Conservation (phyloP, 768 basidiomycete species). For the Kwoniella heveanensis region DNA sequence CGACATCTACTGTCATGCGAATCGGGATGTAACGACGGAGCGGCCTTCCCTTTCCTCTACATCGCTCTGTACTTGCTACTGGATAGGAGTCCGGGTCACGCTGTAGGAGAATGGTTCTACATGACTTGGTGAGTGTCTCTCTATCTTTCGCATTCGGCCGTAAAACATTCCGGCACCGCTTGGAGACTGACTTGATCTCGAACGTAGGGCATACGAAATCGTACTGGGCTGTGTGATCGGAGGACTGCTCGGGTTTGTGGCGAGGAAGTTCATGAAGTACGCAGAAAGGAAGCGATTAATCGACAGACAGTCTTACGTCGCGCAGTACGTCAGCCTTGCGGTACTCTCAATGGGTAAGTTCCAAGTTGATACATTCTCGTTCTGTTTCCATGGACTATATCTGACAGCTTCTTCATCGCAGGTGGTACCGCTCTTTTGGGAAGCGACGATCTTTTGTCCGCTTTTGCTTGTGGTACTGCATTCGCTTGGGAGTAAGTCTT, state of each 20-base stretch:
- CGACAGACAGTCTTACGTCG: conserved; percentile 91
- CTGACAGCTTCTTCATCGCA: conserved; percentile 66
- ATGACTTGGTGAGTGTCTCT: conserved; percentile 70
- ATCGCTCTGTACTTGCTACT: conserved; percentile 83
- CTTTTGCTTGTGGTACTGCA: conserved; percentile 91
- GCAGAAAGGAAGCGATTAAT: conserved; percentile 82
- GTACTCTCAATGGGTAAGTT: conserved; percentile 54
- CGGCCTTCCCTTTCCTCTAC: conserved; percentile 86
- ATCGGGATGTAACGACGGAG: conserved; percentile 94
- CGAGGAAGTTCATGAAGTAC: conserved; percentile 90
- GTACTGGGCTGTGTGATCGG: conserved; percentile 75
- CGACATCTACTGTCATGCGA: conserved; percentile 82
- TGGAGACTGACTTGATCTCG: too few relatives aligned
- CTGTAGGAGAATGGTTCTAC: conserved; percentile 79
- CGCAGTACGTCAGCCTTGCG: conserved; percentile 63
- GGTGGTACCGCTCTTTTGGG: conserved; percentile 83
- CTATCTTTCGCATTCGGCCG: too few relatives aligned
- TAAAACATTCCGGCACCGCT: too few relatives aligned
- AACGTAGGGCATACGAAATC: conserved; percentile 65
- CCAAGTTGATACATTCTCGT: too few relatives aligned
- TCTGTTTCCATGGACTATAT: too few relatives aligned
- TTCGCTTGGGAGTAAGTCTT: conserved; percentile 92
- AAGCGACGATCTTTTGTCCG: conserved; percentile 89
- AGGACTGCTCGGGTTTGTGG: conserved; percentile 70
- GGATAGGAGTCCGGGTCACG: conserved; percentile 64